Conservation (phyloP, 2,329 filamentous ascomycete species). For the Alternaria alternata region DNA sequence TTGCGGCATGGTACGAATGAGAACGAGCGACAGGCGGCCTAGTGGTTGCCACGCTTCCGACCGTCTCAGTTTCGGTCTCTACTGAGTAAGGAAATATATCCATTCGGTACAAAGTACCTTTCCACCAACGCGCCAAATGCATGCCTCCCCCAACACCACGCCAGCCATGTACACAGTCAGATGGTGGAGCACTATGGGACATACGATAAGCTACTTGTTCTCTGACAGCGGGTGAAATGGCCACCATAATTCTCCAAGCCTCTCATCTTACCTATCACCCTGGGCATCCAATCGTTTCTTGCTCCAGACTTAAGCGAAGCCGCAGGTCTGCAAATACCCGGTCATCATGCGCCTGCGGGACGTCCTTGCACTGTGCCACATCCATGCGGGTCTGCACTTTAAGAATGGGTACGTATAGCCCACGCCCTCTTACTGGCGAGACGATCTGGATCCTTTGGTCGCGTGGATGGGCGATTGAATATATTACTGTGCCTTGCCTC, state of each 20-base stretch:
- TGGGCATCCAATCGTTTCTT: background rate
- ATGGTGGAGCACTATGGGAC: background rate
- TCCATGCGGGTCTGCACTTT: conserved; percentile 10
- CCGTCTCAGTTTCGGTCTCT: background rate
- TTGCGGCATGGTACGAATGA: conserved; percentile 7
- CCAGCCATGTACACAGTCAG: conserved; percentile 9
- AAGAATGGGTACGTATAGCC: conserved; percentile 6
- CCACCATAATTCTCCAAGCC: background rate
- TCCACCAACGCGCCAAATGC: conserved; percentile 8
- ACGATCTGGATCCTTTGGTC: conserved; percentile 4
- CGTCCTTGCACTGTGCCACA: conserved; percentile 14
- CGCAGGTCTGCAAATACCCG: conserved; percentile 19
- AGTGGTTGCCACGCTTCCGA: background rate
- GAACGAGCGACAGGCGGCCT: conserved; percentile 1
- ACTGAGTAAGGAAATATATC: background rate
- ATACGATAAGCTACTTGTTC: background rate
- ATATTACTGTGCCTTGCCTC: conserved; percentile 16
- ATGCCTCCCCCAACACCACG: conserved; percentile 9
- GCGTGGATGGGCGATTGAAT: conserved; percentile 14
- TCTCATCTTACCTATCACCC: conserved; percentile 3
- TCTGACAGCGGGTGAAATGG: background rate
- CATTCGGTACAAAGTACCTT: background rate
- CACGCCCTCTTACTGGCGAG: conserved; percentile 4
- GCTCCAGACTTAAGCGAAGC: conserved; percentile 3
- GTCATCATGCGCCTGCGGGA: conserved; percentile 17